These are phyloP conservation scores for Fusarium aywerte DNA, from an alignment of 2,329 filamentous ascomycete species.

Conservation along the genomic window DNA sequence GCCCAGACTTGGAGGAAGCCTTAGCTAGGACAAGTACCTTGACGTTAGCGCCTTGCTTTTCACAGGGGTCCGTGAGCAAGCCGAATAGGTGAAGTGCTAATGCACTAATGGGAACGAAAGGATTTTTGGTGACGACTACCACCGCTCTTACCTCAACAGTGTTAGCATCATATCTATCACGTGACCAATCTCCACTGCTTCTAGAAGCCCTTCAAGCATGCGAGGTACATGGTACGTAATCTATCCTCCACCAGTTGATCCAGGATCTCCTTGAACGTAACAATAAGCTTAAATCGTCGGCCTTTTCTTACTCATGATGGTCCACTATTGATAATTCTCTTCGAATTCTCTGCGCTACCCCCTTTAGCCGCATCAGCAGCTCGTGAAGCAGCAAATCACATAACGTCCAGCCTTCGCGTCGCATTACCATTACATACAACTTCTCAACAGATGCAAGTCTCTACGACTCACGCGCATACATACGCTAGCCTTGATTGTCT, in stretches of 20 bases:
- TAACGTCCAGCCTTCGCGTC: not conserved
- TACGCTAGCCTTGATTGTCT: conserved; percentile 21
- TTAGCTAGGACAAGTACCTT: conserved; percentile 41
- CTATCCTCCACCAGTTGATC: conserved; percentile 24
- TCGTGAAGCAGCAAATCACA: conserved; percentile 19
- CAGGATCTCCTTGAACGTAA: conserved; percentile 37
- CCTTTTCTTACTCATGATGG: conserved; percentile 18
- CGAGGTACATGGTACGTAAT: conserved; percentile 44
- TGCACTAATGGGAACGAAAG: conserved; percentile 14
- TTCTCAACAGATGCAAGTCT: conserved; percentile 2
- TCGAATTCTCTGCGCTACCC: conserved; percentile 29
- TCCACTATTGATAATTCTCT: conserved; percentile 29
- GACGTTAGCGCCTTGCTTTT: conserved; percentile 18
- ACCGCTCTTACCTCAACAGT: not conserved
- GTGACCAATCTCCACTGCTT: conserved; percentile 33
- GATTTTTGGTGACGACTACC: conserved; percentile 1
- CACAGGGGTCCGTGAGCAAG: conserved; percentile 6
- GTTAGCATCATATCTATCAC: conserved; percentile 25
- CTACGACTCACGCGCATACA: conserved; percentile 25
- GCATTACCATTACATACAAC: conserved; percentile 23
- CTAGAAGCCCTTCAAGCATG: conserved; percentile 38
- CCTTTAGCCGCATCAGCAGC: conserved; percentile 24
- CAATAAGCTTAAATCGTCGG: conserved; percentile 47
- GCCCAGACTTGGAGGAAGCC: conserved; percentile 27
- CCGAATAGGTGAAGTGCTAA: conserved; percentile 5